Evolutionary conservation across 164 flowering plant genomes (phyloP), one percentile per base, ranked within the genome.

Genomic region (Sedum album): DNA sequence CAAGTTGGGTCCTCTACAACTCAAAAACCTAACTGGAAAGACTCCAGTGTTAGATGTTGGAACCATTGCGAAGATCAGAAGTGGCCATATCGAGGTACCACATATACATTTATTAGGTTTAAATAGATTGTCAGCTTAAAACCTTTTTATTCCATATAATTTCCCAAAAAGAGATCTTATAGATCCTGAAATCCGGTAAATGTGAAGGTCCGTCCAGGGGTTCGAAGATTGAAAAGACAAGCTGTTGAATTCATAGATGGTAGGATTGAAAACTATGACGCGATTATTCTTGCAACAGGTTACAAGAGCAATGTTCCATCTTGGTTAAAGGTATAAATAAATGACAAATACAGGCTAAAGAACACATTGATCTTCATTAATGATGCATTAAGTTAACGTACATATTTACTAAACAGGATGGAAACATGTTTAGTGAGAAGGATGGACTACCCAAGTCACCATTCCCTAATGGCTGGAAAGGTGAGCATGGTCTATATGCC

Each of bases 201-300:
- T 23, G 17, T 8, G 1, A 11, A 63, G 66, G 66, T 63, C 4
- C 39, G 23, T 18, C 25, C 39, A 8, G 68, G 68, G 25, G 74
- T 81, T 3, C 23, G 35, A 21, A 74, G 62, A 35, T 65, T 79
- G 0, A 26, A 70, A 2, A 71, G 69, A 9, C 53, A 66, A 1
- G 28, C n/a, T 0, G 70, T 79, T 11, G 67, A 20, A 23, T 80
- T 77, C 41, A 67, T n/a, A 8, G 64, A 81, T 72, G 80, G 76
- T 1, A 33, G 26, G 2, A 21, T 14, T 9, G 21, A 48, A 2
- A 28, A 51, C 8, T 81, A 75, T 31, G 85, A 85, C 30, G 78
- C 79, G 1, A 80, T 84, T 3, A 41, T 85, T 18, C 79, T 85
- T 42, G 85, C 88, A n/a, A n/a, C n/a, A n/a, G n/a, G n/a, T n/a